Conservation (phyloP, 78 protist genomes). For the Isochrysis galbana region DNA sequence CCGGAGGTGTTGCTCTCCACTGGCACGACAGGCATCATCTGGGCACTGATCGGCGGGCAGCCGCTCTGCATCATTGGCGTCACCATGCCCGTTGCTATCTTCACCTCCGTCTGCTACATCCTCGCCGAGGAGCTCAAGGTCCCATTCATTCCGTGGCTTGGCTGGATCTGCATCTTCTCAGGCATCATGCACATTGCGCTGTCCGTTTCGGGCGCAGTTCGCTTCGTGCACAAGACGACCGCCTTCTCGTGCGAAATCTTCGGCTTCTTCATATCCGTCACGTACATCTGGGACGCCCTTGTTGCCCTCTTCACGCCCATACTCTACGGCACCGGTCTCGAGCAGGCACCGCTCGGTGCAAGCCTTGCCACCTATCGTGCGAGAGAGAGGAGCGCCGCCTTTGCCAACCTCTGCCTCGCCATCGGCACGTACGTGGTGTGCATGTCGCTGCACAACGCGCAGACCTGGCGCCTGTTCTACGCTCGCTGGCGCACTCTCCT, state of each 20-base stretch:
- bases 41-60: not conserved
- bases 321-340: not conserved
- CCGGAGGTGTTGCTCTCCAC: not conserved
- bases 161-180: not conserved
- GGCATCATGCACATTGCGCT: not conserved
- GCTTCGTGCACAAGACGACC: not conserved
- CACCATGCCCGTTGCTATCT: not conserved
- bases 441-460: not conserved
- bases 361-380: no score
- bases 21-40: not conserved
- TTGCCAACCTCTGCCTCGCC: not conserved
- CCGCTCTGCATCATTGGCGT: conserved; percentile 10
- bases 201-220: not conserved
- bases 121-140: not conserved
- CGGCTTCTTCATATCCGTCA: not conserved
- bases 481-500: not conserved
- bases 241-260: not conserved
- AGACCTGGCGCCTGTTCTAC: not conserved
- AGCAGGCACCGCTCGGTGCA: not conserved
- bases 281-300: not conserved
- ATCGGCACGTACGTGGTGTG: not conserved
- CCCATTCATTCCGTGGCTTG: not conserved
- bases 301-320: not conserved
- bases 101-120: not conserved
- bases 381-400: not conserved